phyloP scores from a whole-genome alignment of 108 stramenopile genomes.

The Thalassiosira profunda region DNA sequence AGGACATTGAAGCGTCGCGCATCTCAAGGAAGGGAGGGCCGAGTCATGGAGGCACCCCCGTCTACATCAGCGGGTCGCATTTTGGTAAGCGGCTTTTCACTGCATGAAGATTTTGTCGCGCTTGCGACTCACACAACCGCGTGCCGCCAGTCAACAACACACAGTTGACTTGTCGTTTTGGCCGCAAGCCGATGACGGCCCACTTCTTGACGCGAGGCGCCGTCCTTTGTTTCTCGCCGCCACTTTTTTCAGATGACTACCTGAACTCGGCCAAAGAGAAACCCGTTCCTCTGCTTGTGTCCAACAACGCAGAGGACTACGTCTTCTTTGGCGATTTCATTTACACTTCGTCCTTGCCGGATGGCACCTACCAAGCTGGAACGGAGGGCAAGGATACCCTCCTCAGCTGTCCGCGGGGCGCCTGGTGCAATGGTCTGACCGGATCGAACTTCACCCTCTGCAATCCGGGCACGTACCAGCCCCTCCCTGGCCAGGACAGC shows the following conservation, averaged over 20 bases:
- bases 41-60: slow-evolving; percentile 38
- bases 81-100: slow-evolving; percentile 57
- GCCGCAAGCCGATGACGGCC: slow-evolving; percentile 23
- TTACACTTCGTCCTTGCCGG: slow-evolving; percentile 3
- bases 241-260: slow-evolving; percentile 19
- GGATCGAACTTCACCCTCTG: slow-evolving; percentile 73
- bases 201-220: slow-evolving; percentile 35
- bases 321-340: slow-evolving; percentile 8
- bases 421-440: slow-evolving; percentile 42
- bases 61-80: slow-evolving; percentile 37
- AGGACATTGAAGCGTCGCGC: slow-evolving; percentile 24
- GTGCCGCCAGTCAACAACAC: slow-evolving; percentile 32
- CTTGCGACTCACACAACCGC: neutral
- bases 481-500: slow-evolving; percentile 39
- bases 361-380: slow-evolving; percentile 38
- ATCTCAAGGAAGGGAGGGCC: slow-evolving; percentile 23
- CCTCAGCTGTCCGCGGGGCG: slow-evolving; percentile 40
- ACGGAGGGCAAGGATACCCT: slow-evolving; percentile 60
- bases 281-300: slow-evolving; percentile 14
- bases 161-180: slow-evolving; percentile 37
- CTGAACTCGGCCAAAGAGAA: slow-evolving; percentile 7
- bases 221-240: slow-evolving; percentile 49
- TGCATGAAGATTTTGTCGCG: no score
- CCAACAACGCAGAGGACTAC: slow-evolving; percentile 45
- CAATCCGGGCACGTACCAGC: slow-evolving; percentile 78